Evolutionary conservation across 192 early-diverging fungal genomes (phyloP), one percentile per base, ranked within the genome.

Genomic region (Geranomyces michiganensis): DNA sequence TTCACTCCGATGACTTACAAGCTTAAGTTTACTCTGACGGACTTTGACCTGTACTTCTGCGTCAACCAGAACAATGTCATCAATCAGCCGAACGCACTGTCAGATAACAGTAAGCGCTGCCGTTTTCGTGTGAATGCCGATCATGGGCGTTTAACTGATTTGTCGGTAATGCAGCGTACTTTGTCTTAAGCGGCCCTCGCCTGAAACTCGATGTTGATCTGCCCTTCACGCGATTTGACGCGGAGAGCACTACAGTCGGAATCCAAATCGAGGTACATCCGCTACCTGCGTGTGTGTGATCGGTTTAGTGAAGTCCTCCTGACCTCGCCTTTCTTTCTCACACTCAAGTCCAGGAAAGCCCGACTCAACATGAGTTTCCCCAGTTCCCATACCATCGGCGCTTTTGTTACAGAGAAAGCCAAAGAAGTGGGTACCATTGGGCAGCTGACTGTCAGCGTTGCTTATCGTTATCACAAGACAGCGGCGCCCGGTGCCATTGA

Each of bases 31-130:
- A 62, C 72, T 3, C 61, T 90, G 17, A 74, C 75, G 17, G 67
- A 83, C 26, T 80, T 84, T 36, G 70, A 82, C 31, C 58, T 92
- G 9, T 86, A 81, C 62, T 77, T 91, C 4, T 92, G 86, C 72
- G 82, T 87, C 21, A 94, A 94, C 70, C 88, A 91, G 51, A 79
- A 88, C 62, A 92, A 94, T 71, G 87, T 94, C 9, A 91, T 93
- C 63, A 83, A 90, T 68, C 79, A 87, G 67, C 88, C 89, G 19
- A 89, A 82, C 22, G 87, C 89, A 29, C 70, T 81, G 10, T 84
- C 88, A 33, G 91, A 93, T 48, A 93, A 93, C 70, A 80, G 91
- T 91, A 83, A 24, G 79, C 59, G 62, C n/a, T 24, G 6, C 33
- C 24, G n/a, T n/a, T n/a, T n/a, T n/a, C n/a, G 55, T 63, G n/a